Evolutionary conservation across 768 basidiomycete species (phyloP), one percentile per base, ranked within the genome.

Genomic region (Lentinula sp.): DNA sequence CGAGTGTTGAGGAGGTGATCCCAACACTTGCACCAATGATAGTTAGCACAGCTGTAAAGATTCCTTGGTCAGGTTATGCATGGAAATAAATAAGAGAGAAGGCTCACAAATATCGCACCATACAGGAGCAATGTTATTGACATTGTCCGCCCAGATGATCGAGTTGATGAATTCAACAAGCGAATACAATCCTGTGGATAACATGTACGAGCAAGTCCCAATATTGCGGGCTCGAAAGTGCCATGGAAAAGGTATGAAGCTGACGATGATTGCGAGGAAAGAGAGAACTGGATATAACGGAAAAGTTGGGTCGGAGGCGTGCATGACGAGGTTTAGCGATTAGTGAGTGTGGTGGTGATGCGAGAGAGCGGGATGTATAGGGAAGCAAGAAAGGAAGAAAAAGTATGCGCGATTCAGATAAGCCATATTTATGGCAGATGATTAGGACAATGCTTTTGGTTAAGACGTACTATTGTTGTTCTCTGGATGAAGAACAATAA

Each of bases 51-150:
- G 59, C 59, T 60, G 35, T 13, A 60, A 52, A 15, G 15, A 28
- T 28, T 13, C n/a, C n/a, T 16, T 18, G n/a, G n/a, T 8, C n/a
- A 49, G 34, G 31, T 61, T 45, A 13, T 7, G 4, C 45, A 5
- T 34, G 2, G 28, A 37, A 4, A n/a, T 61, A 15, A 34, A 1
- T 31, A n/a, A 13, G 35, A 35, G 42, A 54, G 34, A 61, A 18
- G n/a, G 59, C 67, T 46, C 55, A 85, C 84, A 70, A 18, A 85
- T 84, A 56, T 85, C 84, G 60, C 84, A 85, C 80, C 81, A 85
- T 1, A 82, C 70, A 0, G 79, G 80, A 0, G 75, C 72, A 35
- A 18, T 56, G 62, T 80, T 71, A 11, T 66, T 63, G 16, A 67
- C 62, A 57, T 70, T 73, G 43, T 73, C 72, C 55, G 68, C 69